A percentile compares a stretch with the other conserved stretches of the same genome.
phyloP scores from a whole-genome alignment of 2,329 filamentous ascomycete species.

The Arthrobotrys pseudoclavata region DNA sequence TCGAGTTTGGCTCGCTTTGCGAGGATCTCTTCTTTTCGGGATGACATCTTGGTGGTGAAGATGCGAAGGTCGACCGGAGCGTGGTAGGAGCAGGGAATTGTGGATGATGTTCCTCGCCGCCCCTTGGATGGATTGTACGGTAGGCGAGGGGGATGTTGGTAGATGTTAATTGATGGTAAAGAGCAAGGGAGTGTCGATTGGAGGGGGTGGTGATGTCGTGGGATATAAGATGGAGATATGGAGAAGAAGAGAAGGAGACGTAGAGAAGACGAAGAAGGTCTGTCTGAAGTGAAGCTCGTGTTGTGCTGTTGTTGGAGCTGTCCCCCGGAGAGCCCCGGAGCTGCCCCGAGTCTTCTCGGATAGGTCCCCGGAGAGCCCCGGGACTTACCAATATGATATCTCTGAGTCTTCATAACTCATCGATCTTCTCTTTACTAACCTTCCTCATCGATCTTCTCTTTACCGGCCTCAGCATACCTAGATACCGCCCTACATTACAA shows the following conservation, averaged over 20 bases:
- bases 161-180: neutral
- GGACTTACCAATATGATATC: neutral
- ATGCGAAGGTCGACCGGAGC: constrained; percentile 39
- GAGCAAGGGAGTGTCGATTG: neutral
- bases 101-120: neutral
- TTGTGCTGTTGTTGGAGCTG: constrained; percentile 24
- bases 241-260: constrained; percentile 1
- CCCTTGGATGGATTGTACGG: neutral
- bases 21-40: constrained; percentile 94
- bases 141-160: neutral
- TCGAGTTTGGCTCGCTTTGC: constrained; percentile 97
- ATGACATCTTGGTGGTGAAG: constrained; percentile 67
- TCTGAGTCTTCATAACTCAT: constrained; percentile 34
- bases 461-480: neutral
- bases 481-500: neutral
- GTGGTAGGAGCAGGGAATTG: constrained; percentile 56
- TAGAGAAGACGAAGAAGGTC: neutral
- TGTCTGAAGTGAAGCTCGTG: constrained; percentile 28
- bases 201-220: constrained; percentile 11
- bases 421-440: constrained; percentile 5
- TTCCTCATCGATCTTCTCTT: constrained; percentile 14
- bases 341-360: neutral
- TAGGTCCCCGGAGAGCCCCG: neutral
- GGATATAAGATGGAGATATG: neutral
- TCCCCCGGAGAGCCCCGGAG: neutral